Percentiles rank a stretch among this genome's conserved stretches.
phyloP scores from a whole-genome alignment of 176 grass and related monocot species.

The Calamus simplicifolius region DNA sequence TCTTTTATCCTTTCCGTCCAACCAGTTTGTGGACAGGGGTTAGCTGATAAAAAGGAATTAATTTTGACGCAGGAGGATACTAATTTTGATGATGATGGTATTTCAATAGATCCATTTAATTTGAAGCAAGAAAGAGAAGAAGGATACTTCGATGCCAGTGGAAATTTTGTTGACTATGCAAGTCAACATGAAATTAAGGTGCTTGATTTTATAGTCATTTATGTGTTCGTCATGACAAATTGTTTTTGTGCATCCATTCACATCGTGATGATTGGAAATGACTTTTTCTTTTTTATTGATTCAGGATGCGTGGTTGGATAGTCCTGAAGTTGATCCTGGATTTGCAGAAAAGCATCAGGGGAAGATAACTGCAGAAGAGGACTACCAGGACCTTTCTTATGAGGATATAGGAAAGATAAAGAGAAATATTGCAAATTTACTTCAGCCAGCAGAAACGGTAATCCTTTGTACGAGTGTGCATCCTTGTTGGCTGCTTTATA shows the following conservation, averaged over 20 bases:
- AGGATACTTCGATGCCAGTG: conserved; percentile 86
- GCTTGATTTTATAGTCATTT: conserved; percentile 11
- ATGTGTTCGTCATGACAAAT: too few relatives aligned
- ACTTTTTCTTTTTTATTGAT: too few relatives aligned
- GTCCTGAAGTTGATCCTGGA: conserved; percentile 46
- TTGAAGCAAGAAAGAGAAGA: conserved; percentile 89
- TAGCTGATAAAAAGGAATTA: too few relatives aligned
- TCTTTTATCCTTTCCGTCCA: neutral
- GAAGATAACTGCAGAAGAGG: conserved; percentile 42
- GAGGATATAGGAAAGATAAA: too few relatives aligned
- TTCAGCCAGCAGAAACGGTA: conserved; percentile 90
- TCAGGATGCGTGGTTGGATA: conserved; percentile 97
- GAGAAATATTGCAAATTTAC: too few relatives aligned
- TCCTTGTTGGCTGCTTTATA: neutral
- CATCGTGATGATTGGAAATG: too few relatives aligned
- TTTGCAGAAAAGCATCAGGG: conserved; percentile 34
- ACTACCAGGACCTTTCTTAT: too few relatives aligned
- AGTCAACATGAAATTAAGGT: conserved; percentile 80
- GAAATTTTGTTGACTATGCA: conserved; percentile 79
- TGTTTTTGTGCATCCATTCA: too few relatives aligned
- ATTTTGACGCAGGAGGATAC: conserved; percentile 59
- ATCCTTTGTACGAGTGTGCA: too few relatives aligned
- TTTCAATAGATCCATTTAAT: conserved; percentile 89
- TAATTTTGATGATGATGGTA: conserved; percentile 77
- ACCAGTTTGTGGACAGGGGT: conserved; percentile 5